phyloP scores from a whole-genome alignment of 1,139 yeast species.

The Geotrichum histeridarum region DNA sequence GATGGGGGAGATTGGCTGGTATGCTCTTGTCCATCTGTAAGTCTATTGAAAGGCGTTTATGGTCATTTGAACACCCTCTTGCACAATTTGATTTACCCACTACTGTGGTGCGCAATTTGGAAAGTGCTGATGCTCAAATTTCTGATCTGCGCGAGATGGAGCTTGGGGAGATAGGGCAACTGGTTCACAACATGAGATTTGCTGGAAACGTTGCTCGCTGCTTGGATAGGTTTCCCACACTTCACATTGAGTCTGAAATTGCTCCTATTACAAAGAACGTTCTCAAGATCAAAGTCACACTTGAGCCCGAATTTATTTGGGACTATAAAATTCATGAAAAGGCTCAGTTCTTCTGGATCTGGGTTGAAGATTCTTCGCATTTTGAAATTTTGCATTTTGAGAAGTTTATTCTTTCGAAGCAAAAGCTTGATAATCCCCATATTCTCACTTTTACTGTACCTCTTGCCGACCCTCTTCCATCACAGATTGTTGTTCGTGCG shows the following conservation, averaged over 20 bases:
- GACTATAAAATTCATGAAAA: conserved; percentile 75
- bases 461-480: conserved; percentile 77
- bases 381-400: conserved; percentile 76
- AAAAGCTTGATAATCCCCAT: conserved; percentile 54
- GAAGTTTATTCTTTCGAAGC: conserved; percentile 61
- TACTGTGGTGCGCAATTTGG: conserved; percentile 57
- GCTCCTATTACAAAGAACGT: conserved; percentile 87
- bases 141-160: conserved; percentile 70
- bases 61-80: conserved; percentile 92
- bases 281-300: conserved; percentile 65
- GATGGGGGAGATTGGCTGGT: conserved; percentile 82
- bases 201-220: conserved; percentile 60
- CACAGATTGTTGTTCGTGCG: conserved; percentile 75
- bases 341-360: conserved; percentile 85
- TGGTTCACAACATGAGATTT: conserved; percentile 74
- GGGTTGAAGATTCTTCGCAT: conserved; percentile 72
- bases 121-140: conserved; percentile 61
- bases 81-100: conserved; percentile 79
- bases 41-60: conserved; percentile 72
- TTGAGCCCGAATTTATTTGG: conserved; percentile 81
- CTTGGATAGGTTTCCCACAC: conserved; percentile 67
- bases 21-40: conserved; percentile 76
- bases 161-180: conserved; percentile 74
- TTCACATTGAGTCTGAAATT: conserved; percentile 72
- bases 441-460: conserved; percentile 93